These are phyloP conservation scores for Auricularia auricula-judae DNA, from an alignment of 768 basidiomycete species.

Conservation along the genomic window DNA sequence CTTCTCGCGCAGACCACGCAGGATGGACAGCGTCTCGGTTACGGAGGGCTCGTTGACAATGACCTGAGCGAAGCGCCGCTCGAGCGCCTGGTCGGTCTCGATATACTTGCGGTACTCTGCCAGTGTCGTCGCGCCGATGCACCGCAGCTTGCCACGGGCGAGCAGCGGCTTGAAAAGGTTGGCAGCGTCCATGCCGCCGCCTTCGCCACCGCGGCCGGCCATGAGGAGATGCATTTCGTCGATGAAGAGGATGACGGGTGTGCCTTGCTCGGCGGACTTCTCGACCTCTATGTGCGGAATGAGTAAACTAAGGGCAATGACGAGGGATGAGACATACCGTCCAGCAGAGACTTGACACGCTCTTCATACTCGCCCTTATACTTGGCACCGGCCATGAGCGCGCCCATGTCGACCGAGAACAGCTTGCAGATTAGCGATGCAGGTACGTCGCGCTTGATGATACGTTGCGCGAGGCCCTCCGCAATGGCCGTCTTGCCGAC, in stretches of 20 bases:
- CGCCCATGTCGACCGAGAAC: slow-evolving; percentile 88
- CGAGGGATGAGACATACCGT: slow-evolving; percentile 23
- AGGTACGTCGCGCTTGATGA: slow-evolving; percentile 88
- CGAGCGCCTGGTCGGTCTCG: slow-evolving; percentile 84
- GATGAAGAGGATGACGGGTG: slow-evolving; percentile 83
- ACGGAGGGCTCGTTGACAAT: slow-evolving; percentile 86
- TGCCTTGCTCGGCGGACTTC: slow-evolving; percentile 65
- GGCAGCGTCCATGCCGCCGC: slow-evolving; percentile 90
- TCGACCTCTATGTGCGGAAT: slow-evolving; percentile 46
- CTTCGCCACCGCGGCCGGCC: slow-evolving; percentile 63
- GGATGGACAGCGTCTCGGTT: slow-evolving; percentile 80
- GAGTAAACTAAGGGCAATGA: too few species aligned
- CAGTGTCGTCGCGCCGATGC: slow-evolving; percentile 86
- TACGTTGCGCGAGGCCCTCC: slow-evolving; percentile 91
- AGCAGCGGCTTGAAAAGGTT: slow-evolving; percentile 89
- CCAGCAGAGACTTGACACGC: slow-evolving; percentile 82
- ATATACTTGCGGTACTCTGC: slow-evolving; percentile 89
- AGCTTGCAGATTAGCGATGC: slow-evolving; percentile 59
- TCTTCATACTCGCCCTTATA: slow-evolving; percentile 98
- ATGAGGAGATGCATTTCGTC: slow-evolving; percentile 93
- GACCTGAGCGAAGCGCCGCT: slow-evolving; percentile 88
- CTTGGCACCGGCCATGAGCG: slow-evolving; percentile 85
- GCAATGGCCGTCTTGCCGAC: slow-evolving; percentile 94
- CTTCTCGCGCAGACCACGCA: slow-evolving; percentile 88
- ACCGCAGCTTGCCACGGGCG: slow-evolving; percentile 57